These are phyloP conservation scores for Solanum habrochaites DNA, from an alignment of 257 asterid genomes.

Conservation along the genomic window DNA sequence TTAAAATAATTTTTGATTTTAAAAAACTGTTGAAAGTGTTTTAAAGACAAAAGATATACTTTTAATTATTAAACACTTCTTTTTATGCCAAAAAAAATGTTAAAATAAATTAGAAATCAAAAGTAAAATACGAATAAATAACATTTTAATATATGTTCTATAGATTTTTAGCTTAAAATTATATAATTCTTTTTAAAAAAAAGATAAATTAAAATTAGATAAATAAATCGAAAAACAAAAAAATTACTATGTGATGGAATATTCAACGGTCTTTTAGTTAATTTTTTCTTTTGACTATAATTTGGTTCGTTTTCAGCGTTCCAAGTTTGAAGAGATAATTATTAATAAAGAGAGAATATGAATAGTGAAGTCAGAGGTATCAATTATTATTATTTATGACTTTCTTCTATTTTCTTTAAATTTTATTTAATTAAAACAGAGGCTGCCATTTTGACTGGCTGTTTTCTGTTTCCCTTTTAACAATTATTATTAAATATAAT, in stretches of 20 bases:
- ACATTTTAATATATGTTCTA: too few species aligned
- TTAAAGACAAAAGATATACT: too few species aligned
- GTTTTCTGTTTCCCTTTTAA: background rate
- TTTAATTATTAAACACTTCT: too few species aligned
- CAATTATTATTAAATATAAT: too few species aligned
- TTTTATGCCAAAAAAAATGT: too few species aligned
- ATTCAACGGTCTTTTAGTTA: background rate
- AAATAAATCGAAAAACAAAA: too few species aligned
- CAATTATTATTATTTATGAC: background rate
- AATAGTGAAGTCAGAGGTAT: background rate
- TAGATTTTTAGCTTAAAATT: background rate
- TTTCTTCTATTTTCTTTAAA: background rate
- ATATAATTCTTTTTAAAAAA: too few species aligned
- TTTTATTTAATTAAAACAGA: background rate
- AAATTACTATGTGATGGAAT: background rate
- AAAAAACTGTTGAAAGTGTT: too few species aligned
- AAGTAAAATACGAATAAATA: too few species aligned
- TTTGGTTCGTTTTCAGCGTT: background rate
- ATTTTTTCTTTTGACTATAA: background rate
- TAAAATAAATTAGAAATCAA: too few species aligned
- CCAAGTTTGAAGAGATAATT: background rate
- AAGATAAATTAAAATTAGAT: rapidly evolving
- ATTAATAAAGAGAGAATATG: background rate
- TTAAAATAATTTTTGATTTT: too few species aligned
- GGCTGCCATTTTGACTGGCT: slow-evolving; percentile 2